Evolutionary conservation across 1,284 basidiomycete genomes (phyloP), one percentile per base, ranked within the genome.

Genomic region (Gymnopus androsaceus): DNA sequence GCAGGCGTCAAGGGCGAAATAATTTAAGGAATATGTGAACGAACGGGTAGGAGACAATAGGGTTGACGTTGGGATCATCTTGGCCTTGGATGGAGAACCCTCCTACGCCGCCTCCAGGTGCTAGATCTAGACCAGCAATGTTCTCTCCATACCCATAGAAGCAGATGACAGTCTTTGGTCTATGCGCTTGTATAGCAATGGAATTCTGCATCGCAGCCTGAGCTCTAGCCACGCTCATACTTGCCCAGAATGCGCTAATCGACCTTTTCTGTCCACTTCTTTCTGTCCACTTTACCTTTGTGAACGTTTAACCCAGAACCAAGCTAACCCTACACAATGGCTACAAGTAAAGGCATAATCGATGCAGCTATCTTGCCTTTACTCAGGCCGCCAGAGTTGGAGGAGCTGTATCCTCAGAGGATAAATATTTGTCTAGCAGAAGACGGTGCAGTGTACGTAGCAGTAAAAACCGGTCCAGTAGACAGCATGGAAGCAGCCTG

Each of bases 191-290:
- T 50, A 82, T 70, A 15, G 86, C 85, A 44, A 92, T 84, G 51
- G 85, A 88, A 60, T 79, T 79, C 56, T 90, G 81, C 58, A 92
- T 84, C 6, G 87, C 89, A 36, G 84, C 87, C 34, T 78, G 77
- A 1, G 90, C 90, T 51, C 88, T 90, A 2, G 82, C 85, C 9
- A 80, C 77, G 3, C 87, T 85, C 66, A 93, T 85, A 33, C 80
- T 78, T 66, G 84, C 84, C 90, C 91, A 93, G 64, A 92, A 93
- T 92, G 67, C 92, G 85, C 73, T 85, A 83, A 77, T 93, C 86
- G 71, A 95, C 71, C 30, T 75, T 78, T 69, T 85, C 79, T 36
- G 83, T 87, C 81, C 85, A 94, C 47, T 81, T 78, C 69, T 79
- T 82, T 62, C 84, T 77, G 70, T 90, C 83, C 59, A 84, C 78